Percentiles rank a stretch among this genome's conserved stretches.
These are phyloP conservation scores for Erythrophleum ivorense DNA, from an alignment of 331 rosid species.

Conservation along the genomic window DNA sequence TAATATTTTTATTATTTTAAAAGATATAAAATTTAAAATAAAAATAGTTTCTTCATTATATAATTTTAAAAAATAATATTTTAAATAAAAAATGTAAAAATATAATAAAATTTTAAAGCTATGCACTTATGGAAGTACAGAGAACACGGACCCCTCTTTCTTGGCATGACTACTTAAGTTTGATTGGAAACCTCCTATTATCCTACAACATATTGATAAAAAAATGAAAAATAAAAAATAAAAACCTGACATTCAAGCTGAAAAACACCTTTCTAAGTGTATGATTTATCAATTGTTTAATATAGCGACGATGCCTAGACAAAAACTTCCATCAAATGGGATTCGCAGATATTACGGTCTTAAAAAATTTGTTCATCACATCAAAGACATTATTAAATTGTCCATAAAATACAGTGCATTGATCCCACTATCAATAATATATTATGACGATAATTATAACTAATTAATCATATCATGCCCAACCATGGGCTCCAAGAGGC, in stretches of 20 bases:
- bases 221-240: no score
- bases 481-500: slow-evolving; percentile 56
- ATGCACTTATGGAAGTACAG: no score
- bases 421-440: slow-evolving; percentile 16
- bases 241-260: background rate
- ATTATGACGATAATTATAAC: background rate
- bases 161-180: no score
- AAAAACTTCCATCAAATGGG: background rate
- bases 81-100: no score
- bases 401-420: slow-evolving; percentile 41
- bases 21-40: no score
- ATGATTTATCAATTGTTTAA: background rate
- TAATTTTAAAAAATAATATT: no score
- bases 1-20: no score
- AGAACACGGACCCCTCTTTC: no score
- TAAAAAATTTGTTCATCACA: slow-evolving; percentile 27
- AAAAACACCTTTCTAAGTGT: background rate
- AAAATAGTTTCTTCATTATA: no score
- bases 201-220: no score
- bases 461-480: slow-evolving; percentile 62
- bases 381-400: slow-evolving; percentile 33
- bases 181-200: no score
- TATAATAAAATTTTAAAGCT: no score
- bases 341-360: slow-evolving; percentile 24
- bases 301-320: background rate